phyloP scores from a whole-genome alignment of 2,329 filamentous ascomycete genomes.

The Verticillium albo-atrum region DNA sequence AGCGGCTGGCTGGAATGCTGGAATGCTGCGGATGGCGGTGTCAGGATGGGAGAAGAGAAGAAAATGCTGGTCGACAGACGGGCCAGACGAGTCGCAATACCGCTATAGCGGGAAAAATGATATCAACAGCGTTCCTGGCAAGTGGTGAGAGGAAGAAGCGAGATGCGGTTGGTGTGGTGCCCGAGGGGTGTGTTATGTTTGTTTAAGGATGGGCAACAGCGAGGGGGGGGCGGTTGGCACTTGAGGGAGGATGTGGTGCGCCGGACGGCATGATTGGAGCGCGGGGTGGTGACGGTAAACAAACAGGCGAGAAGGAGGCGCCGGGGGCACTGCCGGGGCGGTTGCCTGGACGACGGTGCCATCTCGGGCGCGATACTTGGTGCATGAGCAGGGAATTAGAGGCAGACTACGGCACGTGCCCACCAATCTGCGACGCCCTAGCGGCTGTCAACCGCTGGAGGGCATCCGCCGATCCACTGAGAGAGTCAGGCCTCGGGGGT shows the following conservation, averaged over 20 bases:
- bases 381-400: neutral
- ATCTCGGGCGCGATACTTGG: conserved; percentile 3
- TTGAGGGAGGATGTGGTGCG: conserved; percentile 2
- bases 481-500: neutral
- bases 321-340: conserved; percentile 9
- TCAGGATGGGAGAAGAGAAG: neutral
- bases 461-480: neutral
- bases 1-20: neutral
- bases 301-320: conserved; percentile 11
- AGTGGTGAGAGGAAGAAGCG: conserved; percentile 9
- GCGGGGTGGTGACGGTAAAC: conserved; percentile 12
- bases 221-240: neutral
- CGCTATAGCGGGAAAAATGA: conserved; percentile 6
- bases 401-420: neutral
- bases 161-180: conserved; percentile 4
- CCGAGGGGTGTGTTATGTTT: conserved; percentile 13
- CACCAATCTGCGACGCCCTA: conserved; percentile 1
- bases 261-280: conserved; percentile 10
- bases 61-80: neutral
- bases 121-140: conserved; percentile 12
- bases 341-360: conserved; percentile 13
- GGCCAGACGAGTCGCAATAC: neutral
- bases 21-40: conserved; percentile 7
- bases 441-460: neutral
- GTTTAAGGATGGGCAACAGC: conserved; percentile 11